Conservation (phyloP, 345 rosid species). For the Fremontodendron californicum region DNA sequence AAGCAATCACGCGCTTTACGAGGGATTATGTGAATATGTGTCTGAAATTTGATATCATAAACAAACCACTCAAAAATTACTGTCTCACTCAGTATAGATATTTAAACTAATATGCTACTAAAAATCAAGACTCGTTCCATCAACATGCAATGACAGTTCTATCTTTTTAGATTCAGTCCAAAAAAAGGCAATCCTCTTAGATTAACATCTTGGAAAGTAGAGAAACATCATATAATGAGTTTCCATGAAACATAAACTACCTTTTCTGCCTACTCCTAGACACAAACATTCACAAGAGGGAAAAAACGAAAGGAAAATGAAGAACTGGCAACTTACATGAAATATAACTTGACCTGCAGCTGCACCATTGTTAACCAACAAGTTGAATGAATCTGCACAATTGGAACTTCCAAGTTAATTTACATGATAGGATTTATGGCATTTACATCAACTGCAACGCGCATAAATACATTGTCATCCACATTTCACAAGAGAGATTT, state of each 20-base stretch:
- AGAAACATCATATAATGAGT: background rate
- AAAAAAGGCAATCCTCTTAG: background rate
- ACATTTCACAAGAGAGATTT: constrained; percentile 5
- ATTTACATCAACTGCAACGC: background rate
- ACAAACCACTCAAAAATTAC: background rate
- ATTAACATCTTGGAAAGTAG: background rate
- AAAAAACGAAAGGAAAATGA: background rate
- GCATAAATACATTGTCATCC: background rate
- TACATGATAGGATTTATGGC: background rate
- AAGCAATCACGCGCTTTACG: constrained; percentile 77
- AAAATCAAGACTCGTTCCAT: background rate
- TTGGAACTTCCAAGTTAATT: background rate
- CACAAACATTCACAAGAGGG: background rate
- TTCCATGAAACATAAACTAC: background rate
- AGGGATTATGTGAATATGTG: constrained; percentile 93
- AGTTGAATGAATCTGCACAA: constrained; percentile 83
- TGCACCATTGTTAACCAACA: constrained; percentile 87
- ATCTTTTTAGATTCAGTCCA: background rate
- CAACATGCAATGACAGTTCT: background rate
- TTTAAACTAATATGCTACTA: background rate
- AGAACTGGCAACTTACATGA: constrained; percentile 52
- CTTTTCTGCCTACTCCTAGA: background rate
- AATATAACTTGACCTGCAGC: constrained; percentile 96
- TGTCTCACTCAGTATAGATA: background rate
- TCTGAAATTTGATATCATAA: constrained; percentile 43